These are phyloP conservation scores for Coniochaeta ligniaria DNA, from an alignment of 2,329 filamentous ascomycete species.

Conservation along the genomic window DNA sequence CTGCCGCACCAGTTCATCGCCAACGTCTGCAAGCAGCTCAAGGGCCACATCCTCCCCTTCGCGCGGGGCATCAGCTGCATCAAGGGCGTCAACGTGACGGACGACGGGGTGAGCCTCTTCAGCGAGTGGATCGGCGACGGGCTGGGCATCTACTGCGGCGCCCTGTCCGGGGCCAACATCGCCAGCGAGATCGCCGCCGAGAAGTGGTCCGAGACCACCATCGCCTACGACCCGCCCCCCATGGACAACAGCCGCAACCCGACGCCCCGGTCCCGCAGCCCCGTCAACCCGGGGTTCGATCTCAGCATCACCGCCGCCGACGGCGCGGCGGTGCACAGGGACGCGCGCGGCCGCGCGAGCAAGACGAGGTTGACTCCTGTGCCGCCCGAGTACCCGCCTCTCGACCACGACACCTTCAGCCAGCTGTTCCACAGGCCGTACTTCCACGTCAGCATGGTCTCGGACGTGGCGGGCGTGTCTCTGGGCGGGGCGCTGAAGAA, in stretches of 20 bases:
- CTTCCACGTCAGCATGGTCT: conserved; percentile 92
- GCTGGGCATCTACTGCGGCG: conserved; percentile 92
- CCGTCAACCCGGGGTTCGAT: conserved; percentile 39
- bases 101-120: conserved; percentile 81
- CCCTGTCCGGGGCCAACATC: conserved; percentile 92
- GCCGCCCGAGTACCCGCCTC: conserved; percentile 74
- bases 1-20: conserved; percentile 93
- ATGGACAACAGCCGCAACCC: conserved; percentile 73
- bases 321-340: conserved; percentile 53
- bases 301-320: conserved; percentile 36
- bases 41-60: conserved; percentile 84
- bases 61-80: conserved; percentile 95
- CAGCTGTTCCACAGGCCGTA: conserved; percentile 91
- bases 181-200: conserved; percentile 90
- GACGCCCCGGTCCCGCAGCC: conserved; percentile 44
- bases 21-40: conserved; percentile 74
- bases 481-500: conserved; percentile 95
- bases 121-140: conserved; percentile 89
- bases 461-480: conserved; percentile 94
- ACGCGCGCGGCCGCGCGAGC: conserved; percentile 59
- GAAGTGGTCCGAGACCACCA: conserved; percentile 95
- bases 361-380: conserved; percentile 67
- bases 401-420: conserved; percentile 79
- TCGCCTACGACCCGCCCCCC: conserved; percentile 88
- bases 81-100: conserved; percentile 91